A percentile compares a stretch with the other conserved stretches of the same genome.
phyloP scores from a whole-genome alignment of 805 yeast genomes.

The Monosporozyma servazzii region DNA sequence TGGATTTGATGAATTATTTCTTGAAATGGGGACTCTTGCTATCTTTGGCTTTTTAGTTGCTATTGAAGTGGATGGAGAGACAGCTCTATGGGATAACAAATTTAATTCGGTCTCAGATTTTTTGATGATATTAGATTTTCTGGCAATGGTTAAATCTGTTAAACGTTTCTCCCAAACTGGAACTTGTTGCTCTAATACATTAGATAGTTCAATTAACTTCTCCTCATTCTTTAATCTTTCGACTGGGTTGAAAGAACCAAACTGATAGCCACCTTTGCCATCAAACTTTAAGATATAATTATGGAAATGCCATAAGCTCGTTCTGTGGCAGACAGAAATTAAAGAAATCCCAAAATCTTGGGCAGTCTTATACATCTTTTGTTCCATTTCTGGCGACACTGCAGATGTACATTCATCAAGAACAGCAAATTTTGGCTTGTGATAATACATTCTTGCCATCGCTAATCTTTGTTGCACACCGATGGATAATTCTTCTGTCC shows the following conservation, averaged over 20 bases:
- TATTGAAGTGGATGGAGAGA: background rate
- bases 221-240: slow-evolving; percentile 67
- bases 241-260: slow-evolving; percentile 58
- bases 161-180: slow-evolving; percentile 60
- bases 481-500: slow-evolving; percentile 81
- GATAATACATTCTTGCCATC: slow-evolving; percentile 86
- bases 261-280: slow-evolving; percentile 66
- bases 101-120: slow-evolving; percentile 26
- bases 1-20: background rate
- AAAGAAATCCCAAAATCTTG: slow-evolving; percentile 70
- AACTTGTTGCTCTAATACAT: slow-evolving; percentile 54
- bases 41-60: background rate
- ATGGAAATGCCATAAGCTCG: slow-evolving; percentile 90
- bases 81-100: background rate
- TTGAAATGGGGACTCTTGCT: background rate
- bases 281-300: slow-evolving; percentile 72
- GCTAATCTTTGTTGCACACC: slow-evolving; percentile 93
- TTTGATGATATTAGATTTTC: slow-evolving; percentile 28
- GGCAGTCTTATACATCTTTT: slow-evolving; percentile 78
- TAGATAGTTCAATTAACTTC: slow-evolving; percentile 63
- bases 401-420: slow-evolving; percentile 94
- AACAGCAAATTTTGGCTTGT: slow-evolving; percentile 86
- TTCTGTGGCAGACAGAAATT: slow-evolving; percentile 84
- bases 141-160: slow-evolving; percentile 49
- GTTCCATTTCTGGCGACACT: slow-evolving; percentile 84